Base-by-base conservation (phyloP, 1,284 basidiomycete genomes). In the Rhodotorula sp. region DNA sequence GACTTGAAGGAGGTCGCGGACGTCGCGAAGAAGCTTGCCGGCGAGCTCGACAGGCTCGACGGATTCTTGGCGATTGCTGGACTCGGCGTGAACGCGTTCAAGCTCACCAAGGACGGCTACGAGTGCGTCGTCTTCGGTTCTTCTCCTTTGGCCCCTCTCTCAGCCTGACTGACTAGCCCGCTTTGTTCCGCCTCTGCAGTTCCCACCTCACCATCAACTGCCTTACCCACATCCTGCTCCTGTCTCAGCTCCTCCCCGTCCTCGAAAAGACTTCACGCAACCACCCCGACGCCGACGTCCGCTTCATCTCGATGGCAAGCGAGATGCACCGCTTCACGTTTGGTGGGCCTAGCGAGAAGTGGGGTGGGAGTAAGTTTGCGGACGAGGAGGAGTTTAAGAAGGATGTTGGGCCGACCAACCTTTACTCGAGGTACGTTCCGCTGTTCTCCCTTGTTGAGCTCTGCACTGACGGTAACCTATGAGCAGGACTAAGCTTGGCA, bases 71-170 rank as follows among this genome's bases (percentile, higher is more conserved):
- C 59, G 24, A 67, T 75, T 22, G 70, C 74, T 6, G 75, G 75
- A 9, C 56, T 75, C 32, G 75, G 75, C 15, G 70, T 75, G 22
- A 76, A 76, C 59, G 52, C 53, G 24, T 73, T 72, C 48, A 60
- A 54, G 9, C 47, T 56, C 24, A 75, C 74, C 10, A 52, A 66
- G 20, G 75, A 74, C n/a, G 75, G 74, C 19, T 75, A 65, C 68
- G 75, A 76, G 36, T 36, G 36, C 36, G 36, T 36, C 13, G 36
- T 36, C 36, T 36, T 36, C 36, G 36, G 13, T 36, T 36, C 36
- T 36, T 36, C 36, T 36, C 36, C 36, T 36, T 6, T 13, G 36
- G 13, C 6, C 13, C 36, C 36, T 6, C n/a, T 36, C 13, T 36
- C 36, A 36, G n/a, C n/a, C n/a, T n/a, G n/a, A 36, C 13, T 36